phyloP scores from a whole-genome alignment of 2,329 filamentous ascomycete genomes.

The Colletotrichum agaves region DNA sequence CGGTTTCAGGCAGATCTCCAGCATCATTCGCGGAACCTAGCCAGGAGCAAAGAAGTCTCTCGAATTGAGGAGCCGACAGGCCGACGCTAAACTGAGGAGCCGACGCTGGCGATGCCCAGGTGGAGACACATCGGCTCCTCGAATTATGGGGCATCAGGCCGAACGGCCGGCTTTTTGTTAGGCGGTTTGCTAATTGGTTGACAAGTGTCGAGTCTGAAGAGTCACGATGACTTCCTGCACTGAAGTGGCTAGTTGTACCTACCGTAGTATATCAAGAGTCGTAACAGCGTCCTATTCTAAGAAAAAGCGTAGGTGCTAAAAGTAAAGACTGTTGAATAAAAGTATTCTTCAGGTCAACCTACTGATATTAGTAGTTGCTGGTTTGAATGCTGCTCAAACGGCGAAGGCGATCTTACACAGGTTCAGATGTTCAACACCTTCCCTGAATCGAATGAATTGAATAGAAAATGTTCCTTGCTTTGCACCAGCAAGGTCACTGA shows the following conservation, averaged over 20 bases:
- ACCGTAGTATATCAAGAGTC: not conserved
- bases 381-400: not conserved
- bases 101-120: not conserved
- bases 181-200: not conserved
- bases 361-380: not conserved
- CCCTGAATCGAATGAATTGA: conserved; percentile 1
- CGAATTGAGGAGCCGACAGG: not conserved
- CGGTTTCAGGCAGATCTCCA: not conserved
- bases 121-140: conserved; percentile 3
- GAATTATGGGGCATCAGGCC: not conserved
- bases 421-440: not conserved
- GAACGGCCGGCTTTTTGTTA: not conserved
- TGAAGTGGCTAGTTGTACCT: no score
- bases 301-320: conserved; percentile 9
- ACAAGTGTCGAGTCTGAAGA: no score
- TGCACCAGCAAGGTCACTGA: conserved; percentile 1
- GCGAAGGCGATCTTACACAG: not conserved
- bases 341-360: not conserved
- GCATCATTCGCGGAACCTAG: not conserved
- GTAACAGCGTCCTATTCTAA: conserved; percentile 8
- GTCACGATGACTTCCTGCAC: no score
- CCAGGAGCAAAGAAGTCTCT: not conserved
- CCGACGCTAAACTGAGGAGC: conserved; percentile 3
- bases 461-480: not conserved
- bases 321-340: conserved; percentile 3